Base-by-base conservation (phyloP, 2,329 filamentous ascomycete species). In the Beauveria bassiana region DNA sequence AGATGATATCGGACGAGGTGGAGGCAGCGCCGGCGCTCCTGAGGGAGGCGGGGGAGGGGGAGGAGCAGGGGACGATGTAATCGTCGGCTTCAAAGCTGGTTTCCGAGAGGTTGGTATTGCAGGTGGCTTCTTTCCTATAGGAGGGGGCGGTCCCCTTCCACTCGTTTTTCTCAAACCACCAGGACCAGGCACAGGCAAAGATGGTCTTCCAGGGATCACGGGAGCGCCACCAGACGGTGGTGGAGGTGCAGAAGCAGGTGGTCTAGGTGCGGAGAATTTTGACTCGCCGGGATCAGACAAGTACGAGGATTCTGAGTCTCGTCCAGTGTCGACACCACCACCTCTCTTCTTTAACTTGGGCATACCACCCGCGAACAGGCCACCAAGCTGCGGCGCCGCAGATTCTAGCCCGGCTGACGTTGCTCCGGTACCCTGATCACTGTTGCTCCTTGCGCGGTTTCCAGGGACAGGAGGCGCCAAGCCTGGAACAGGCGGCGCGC, bases 361-460 rank as follows among this genome's bases (percentile, higher is more conserved):
- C 85, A 98, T 98, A 43, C 93, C 95, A 42, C 91, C 93, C 1
- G 90, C 91, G 71, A 99, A 96, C 28, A 99, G 74, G 1, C 95
- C 95, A 34, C 80, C 93, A 12, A 98, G 75, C 72, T 97, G 93
- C 12, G 92, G 91, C 53, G 90, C 85, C 22, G 85, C 83, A 66
- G 81, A 74, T 2, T 75, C 75, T 22, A 71, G 68, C 20, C 74
- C 67, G 14, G 71, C 71, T 3, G 74, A n/a, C 6, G 34, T 70
- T 47, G 80, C 76, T 64, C 77, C 75, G 51, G 81, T 79, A 22
- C 80, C 81, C 58, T 84, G 83, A 68, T 96, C 91, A 73, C 93
- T 96, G 72, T 95, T 93, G 74, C 91, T 96, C 72, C 92, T 84
- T 62, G 85, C 84, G 73, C 92, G 81, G 69, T 86, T 90, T 28